Conservation (phyloP, 2,329 filamentous ascomycete species). For the Aureobasidium sp. region DNA sequence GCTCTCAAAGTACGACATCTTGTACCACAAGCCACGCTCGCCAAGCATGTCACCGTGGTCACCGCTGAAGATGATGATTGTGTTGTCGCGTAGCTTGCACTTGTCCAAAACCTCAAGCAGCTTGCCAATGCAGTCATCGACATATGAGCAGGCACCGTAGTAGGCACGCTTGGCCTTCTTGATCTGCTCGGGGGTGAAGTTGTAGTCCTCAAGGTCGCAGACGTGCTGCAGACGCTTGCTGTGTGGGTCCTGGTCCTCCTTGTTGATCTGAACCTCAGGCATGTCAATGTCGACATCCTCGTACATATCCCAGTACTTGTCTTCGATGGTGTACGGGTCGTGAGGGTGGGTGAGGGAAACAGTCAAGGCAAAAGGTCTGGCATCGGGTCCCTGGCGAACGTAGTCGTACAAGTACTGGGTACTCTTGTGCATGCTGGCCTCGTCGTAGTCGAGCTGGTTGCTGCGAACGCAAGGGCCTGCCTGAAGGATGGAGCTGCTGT, state of each 20-base stretch:
- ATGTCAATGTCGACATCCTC: conserved; percentile 80
- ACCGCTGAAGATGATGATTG: conserved; percentile 84
- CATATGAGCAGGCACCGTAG: conserved; percentile 87
- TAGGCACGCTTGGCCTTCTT: conserved; percentile 80
- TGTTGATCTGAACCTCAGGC: conserved; percentile 67
- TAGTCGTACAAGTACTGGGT: conserved; percentile 87
- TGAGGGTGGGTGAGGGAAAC: conserved; percentile 92
- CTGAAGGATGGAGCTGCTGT: conserved; percentile 86
- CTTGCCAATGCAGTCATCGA: conserved; percentile 85
- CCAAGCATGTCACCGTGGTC: conserved; percentile 96
- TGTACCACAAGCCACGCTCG: conserved; percentile 89
- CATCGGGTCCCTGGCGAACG: conserved; percentile 67
- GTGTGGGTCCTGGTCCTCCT: conserved; percentile 77
- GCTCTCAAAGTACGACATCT: conserved; percentile 94
- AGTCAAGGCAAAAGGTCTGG: conserved; percentile 76
- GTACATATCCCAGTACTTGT: conserved; percentile 90
- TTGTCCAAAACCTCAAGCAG: conserved; percentile 69
- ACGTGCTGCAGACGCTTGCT: conserved; percentile 80
- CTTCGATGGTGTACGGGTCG: conserved; percentile 88
- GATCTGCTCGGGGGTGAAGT: conserved; percentile 79
- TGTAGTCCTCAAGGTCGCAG: conserved; percentile 75
- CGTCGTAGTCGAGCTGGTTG: conserved; percentile 93
- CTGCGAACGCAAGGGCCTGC: conserved; percentile 81
- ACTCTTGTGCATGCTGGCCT: conserved; percentile 89
- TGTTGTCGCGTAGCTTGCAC: conserved; percentile 73